Evolutionary conservation across 495 filamentous ascomycete genomes (phyloP).

Genomic region (Aspergillus olivimuriae): DNA sequence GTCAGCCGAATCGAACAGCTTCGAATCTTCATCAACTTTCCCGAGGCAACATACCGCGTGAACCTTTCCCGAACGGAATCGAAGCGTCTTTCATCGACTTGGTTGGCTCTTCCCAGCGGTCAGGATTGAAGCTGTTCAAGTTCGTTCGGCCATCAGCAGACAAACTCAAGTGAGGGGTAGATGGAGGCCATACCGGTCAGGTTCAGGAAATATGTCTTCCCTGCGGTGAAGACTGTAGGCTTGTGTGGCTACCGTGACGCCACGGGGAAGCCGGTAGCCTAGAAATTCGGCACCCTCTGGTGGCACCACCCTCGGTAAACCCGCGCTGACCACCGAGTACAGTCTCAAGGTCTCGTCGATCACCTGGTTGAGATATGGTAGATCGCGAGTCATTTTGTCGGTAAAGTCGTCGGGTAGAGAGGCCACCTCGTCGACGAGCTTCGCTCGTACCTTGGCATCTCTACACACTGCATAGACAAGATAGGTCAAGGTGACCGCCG

Average conservation of each 20-base stretch:
- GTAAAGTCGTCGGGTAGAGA: constrained; percentile 13
- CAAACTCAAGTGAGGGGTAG: no score
- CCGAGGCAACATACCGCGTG: constrained; percentile 33
- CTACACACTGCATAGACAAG: constrained; percentile 24
- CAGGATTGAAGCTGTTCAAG: constrained; percentile 38
- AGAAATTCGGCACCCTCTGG: constrained; percentile 18
- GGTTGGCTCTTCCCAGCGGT: constrained; percentile 36
- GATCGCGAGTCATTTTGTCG: constrained; percentile 21
- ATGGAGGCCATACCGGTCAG: no score
- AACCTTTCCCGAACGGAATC: constrained; percentile 48
- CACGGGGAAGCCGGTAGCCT: constrained; percentile 25
- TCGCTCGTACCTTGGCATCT: constrained; percentile 7
- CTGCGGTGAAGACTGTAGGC: constrained; percentile 40
- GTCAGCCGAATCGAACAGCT: no score
- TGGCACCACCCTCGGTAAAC: constrained; percentile 33
- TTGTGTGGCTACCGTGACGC: constrained; percentile 31
- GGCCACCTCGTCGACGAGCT: constrained; percentile 17
- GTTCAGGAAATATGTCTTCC: constrained; percentile 19
- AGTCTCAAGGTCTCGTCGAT: constrained; percentile 53
- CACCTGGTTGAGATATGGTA: constrained; percentile 41
- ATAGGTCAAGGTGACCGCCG: constrained; percentile 36
- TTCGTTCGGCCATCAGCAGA: no score
- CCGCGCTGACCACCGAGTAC: constrained; percentile 43
- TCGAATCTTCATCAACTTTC: no score
- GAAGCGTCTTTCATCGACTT: constrained; percentile 48